These are phyloP conservation scores for Stentor coeruleus DNA, from an alignment of 73 alveolate species.

Conservation along the genomic window DNA sequence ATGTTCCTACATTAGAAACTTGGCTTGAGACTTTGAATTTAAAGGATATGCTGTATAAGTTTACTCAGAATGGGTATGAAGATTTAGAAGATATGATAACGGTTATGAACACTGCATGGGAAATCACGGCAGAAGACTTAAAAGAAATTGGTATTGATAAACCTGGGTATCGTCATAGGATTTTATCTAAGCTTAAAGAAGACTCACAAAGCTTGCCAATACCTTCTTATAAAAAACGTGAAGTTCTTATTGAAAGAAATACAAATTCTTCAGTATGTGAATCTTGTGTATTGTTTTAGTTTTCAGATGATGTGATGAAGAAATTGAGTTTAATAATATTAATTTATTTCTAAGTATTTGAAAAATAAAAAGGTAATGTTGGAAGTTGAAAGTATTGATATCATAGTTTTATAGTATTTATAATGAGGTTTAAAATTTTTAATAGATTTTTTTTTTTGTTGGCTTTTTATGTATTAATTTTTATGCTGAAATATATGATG, in stretches of 20 bases:
- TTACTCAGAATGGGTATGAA: no score
- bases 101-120: neutral
- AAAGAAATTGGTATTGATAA: neutral
- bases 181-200: neutral
- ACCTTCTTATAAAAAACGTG: neutral
- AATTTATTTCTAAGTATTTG: neutral
- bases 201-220: neutral
- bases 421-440: no score
- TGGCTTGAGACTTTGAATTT: neutral
- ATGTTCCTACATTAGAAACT: neutral
- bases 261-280: neutral
- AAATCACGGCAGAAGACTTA: neutral
- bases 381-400: no score
- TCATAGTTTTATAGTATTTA: no score
- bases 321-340: no score
- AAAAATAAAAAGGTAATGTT: no score
- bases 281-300: neutral
- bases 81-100: neutral
- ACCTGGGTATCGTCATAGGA: neutral
- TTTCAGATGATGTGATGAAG: no score
- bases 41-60: no score
- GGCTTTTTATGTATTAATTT: no score
- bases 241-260: slow-evolving; percentile 2
- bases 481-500: no score
- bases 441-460: no score